Evolutionary conservation across 495 filamentous ascomycete genomes (phyloP).

Genomic region (Penicillium ucsense): DNA sequence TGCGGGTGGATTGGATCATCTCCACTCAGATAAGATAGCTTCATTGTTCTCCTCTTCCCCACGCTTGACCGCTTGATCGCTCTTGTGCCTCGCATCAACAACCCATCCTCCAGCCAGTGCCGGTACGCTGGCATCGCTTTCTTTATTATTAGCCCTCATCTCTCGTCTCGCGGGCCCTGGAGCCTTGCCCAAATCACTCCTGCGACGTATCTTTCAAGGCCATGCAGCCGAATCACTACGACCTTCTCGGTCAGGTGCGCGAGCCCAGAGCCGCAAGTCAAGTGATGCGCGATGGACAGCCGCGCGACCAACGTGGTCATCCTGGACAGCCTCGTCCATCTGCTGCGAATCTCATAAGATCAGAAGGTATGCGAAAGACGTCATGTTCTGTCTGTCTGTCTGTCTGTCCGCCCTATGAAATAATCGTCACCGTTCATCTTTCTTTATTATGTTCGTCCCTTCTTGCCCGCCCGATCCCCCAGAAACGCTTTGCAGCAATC

Average conservation of each 20-base stretch:
- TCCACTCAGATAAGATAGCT: conserved; percentile 22
- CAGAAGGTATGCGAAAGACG: conserved; percentile 32
- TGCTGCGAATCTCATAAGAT: conserved; percentile 32
- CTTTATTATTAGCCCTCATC: conserved; percentile 9
- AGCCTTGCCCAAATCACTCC: no score
- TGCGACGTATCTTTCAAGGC: conserved; percentile 6
- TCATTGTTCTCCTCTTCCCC: conserved; percentile 10
- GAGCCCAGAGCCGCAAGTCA: conserved; percentile 30
- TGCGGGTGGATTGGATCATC: conserved; percentile 11
- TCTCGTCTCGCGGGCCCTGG: conserved; percentile 1
- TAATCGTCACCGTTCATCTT: no score
- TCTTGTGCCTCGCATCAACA: conserved; percentile 10
- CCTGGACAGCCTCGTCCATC: conserved; percentile 27
- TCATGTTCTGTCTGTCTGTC: background rate
- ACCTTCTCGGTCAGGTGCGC: conserved; percentile 36
- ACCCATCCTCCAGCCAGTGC: no score
- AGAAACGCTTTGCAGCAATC: no score
- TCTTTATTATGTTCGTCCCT: conserved; percentile 2
- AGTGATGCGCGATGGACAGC: conserved; percentile 33
- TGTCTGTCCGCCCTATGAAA: no score
- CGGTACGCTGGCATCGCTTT: background rate
- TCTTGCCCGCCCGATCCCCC: background rate
- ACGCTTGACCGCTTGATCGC: conserved; percentile 26
- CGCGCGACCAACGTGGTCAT: conserved; percentile 22
- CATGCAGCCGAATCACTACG: conserved; percentile 40